Evolutionary conservation across 345 rosid genomes (phyloP).

Genomic region (Crucihimalaya himalaica): DNA sequence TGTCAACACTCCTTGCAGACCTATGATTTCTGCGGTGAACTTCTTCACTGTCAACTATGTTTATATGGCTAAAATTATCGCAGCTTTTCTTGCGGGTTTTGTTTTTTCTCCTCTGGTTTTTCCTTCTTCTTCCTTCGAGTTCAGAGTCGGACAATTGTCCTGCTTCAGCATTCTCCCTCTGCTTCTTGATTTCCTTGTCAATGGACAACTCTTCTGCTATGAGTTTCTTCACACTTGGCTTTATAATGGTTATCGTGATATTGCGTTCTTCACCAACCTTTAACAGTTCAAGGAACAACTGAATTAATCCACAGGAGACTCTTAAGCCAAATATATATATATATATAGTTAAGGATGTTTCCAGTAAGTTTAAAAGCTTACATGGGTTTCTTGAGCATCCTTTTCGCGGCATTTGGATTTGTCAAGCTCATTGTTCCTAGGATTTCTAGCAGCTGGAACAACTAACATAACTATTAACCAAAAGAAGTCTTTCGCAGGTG

Average conservation of each 20-base stretch:
- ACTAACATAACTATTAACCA: constrained; percentile 6
- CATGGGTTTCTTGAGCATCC: constrained; percentile 46
- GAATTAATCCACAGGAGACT: constrained; percentile 21
- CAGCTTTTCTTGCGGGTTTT: constrained; percentile 58
- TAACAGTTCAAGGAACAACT: constrained; percentile 30
- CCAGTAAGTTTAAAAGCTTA: constrained; percentile 42
- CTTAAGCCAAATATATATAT: background rate
- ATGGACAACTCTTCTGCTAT: constrained; percentile 84
- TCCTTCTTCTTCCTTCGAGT: constrained; percentile 51
- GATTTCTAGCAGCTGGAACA: constrained; percentile 46
- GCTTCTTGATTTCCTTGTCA: constrained; percentile 46
- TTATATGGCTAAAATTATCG: constrained; percentile 44
- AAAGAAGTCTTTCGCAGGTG: background rate
- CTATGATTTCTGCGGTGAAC: constrained; percentile 38
- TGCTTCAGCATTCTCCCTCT: constrained; percentile 46
- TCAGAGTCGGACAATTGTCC: constrained; percentile 50
- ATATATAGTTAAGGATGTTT: background rate
- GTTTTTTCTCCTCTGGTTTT: constrained; percentile 55
- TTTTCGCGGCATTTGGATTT: constrained; percentile 40
- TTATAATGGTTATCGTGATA: constrained; percentile 40
- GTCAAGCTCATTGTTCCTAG: constrained; percentile 43
- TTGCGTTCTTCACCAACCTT: constrained; percentile 58
- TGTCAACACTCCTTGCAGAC: constrained; percentile 47
- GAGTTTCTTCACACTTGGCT: constrained; percentile 88
- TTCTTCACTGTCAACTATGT: constrained; percentile 44